Conservation (phyloP, 140 eudicot species). For the Anethum foeniculum region DNA sequence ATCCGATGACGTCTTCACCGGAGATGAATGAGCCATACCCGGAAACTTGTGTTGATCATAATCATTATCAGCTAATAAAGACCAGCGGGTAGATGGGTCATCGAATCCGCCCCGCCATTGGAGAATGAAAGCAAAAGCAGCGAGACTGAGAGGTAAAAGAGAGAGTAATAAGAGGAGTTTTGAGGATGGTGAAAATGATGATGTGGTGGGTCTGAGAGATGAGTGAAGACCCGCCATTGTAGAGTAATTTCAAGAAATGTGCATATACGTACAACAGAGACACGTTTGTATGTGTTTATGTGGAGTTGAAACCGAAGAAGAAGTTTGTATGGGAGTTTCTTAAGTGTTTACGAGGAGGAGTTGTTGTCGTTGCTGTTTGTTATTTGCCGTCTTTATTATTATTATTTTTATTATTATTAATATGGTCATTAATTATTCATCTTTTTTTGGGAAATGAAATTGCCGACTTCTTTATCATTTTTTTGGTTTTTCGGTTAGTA, state of each 20-base stretch:
- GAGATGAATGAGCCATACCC: slow-evolving; percentile 45
- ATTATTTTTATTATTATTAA: neutral
- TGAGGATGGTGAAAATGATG: slow-evolving; percentile 38
- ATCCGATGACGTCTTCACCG: slow-evolving; percentile 27
- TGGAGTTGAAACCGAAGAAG: slow-evolving; percentile 15
- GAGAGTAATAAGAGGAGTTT: slow-evolving; percentile 61
- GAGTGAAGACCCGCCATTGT: slow-evolving; percentile 70
- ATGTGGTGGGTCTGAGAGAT: slow-evolving; percentile 34
- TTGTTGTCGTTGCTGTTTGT: slow-evolving; percentile 27
- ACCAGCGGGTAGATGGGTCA: slow-evolving; percentile 61
- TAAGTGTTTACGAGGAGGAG: neutral
- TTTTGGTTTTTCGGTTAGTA: too few relatives aligned
- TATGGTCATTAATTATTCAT: too few relatives aligned
- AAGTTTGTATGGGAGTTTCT: neutral
- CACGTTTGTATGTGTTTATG: neutral
- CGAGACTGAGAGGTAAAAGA: slow-evolving; percentile 61
- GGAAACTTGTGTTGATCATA: slow-evolving; percentile 49
- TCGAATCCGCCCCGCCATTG: slow-evolving; percentile 95
- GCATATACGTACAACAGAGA: too few relatives aligned
- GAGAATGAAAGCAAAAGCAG: slow-evolving; percentile 75
- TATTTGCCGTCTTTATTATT: slow-evolving; percentile 3
- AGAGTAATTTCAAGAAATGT: neutral
- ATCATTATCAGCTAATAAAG: slow-evolving; percentile 18
- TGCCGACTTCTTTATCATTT: neutral
- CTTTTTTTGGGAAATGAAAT: neutral